Base-by-base conservation (phyloP, 352 stramenopile genomes). In the Globisporangium spiculum region DNA sequence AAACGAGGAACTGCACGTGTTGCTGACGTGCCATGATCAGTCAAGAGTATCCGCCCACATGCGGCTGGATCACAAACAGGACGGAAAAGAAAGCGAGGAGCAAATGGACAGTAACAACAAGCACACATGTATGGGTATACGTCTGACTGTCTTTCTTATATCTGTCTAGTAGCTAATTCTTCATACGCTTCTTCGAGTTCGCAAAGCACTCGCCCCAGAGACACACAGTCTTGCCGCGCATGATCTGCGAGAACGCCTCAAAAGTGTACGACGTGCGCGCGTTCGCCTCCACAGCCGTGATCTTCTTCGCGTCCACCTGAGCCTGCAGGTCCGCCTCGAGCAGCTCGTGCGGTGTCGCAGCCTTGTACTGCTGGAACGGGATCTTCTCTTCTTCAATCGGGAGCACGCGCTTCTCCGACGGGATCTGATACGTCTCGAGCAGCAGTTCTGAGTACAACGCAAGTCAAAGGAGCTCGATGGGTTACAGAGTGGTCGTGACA, bases 191-290 rank as follows among this genome's bases (percentile, higher is more conserved):
- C 76, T 90, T 93, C 44, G 72, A 81, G 70, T 88, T 93, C 60
- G 81, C 77, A 66, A 93, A 95, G 70, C 88, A 95, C 66, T 95
- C 88, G 67, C 88, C 88, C 88, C 88, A 95, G 26, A 95, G 67
- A 75, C 88, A 95, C 69, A 95, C 76, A 24, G 71, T 83, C 73
- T 92, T 92, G 75, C 85, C 80, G 34, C 81, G 82, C 83, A 95
- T 90, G 66, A 95, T 80, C 68, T 90, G 74, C 22, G 74, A 79
- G 62, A 93, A 95, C 36, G 79, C 83, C 18, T 95, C 88, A 60
- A 93, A 90, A 53, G 84, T 91, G 77, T 90, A 93, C 34, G 64
- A 59, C 48, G 74, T 69, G 38, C 78, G 73, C 22, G 75, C 73
- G n/a, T 81, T 79, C 24, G 79, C 81, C 50, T 91, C 76, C 16